Evolutionary conservation across 108 stramenopile species (phyloP).

Genomic region (Fragilaria crotonensis): DNA sequence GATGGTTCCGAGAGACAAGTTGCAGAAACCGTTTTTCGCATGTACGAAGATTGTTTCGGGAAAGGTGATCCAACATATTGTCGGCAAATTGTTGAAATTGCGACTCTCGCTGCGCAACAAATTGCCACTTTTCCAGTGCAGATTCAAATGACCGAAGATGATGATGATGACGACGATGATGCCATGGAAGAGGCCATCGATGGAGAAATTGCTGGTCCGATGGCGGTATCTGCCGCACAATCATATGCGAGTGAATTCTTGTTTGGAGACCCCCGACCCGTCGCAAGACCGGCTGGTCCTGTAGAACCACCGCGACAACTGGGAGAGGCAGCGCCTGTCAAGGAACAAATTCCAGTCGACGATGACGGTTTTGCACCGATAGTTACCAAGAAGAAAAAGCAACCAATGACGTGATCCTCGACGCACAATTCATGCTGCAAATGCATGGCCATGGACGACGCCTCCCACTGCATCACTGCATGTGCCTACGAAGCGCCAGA

Average conservation of each 20-base stretch:
- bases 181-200: background rate
- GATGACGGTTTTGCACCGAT: conserved; percentile 72
- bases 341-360: conserved; percentile 39
- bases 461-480: too few species aligned
- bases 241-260: conserved; percentile 32
- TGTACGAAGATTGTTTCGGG: conserved; percentile 60
- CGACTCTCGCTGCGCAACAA: conserved; percentile 34
- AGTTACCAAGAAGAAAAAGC: conserved; percentile 17
- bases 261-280: conserved; percentile 38
- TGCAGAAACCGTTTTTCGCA: conserved; percentile 53
- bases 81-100: conserved; percentile 37
- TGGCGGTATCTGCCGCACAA: conserved; percentile 9
- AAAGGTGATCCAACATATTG: conserved; percentile 51
- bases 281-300: conserved; percentile 6
- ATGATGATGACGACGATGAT: conserved; percentile 62
- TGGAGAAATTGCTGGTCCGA: conserved; percentile 4
- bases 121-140: conserved; percentile 29
- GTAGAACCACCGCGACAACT: conserved; percentile 54
- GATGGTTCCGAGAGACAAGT: conserved; percentile 70
- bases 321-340: conserved; percentile 47
- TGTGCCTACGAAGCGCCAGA: too few species aligned
- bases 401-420: too few species aligned
- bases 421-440: too few species aligned
- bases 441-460: too few species aligned
- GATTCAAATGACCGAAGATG: conserved; percentile 48